Percentiles rank a stretch among this genome's conserved stretches.
These are phyloP conservation scores for Auxenochlorella pyrenoidosa DNA, from an alignment of 139 green algal species.

Conservation along the genomic window DNA sequence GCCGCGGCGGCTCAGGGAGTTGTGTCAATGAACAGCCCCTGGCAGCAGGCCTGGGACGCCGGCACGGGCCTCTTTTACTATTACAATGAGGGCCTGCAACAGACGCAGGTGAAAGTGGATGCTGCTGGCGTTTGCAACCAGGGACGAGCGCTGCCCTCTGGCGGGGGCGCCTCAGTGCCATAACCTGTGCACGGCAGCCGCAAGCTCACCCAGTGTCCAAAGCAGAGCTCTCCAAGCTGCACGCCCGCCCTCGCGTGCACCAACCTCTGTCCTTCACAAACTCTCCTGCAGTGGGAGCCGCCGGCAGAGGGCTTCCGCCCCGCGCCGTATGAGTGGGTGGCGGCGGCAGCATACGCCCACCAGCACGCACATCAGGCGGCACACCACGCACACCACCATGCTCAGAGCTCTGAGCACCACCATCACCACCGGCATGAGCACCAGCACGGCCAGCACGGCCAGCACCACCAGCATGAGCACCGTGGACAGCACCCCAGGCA, in stretches of 20 bases:
- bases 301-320: slow-evolving; percentile 43
- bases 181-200: too few relatives aligned
- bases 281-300: slow-evolving; percentile 57
- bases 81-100: slow-evolving; percentile 38
- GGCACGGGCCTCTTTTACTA: slow-evolving; percentile 38
- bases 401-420: neutral
- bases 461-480: neutral
- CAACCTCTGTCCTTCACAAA: too few relatives aligned
- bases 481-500: neutral
- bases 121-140: neutral
- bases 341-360: neutral
- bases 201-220: too few relatives aligned
- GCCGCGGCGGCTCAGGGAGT: neutral
- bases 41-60: slow-evolving; percentile 52
- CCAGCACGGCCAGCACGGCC: neutral
- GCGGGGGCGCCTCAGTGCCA: too few relatives aligned
- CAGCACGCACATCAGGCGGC: slow-evolving; percentile 10
- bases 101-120: neutral
- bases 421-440: neutral
- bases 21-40: slow-evolving; percentile 6
- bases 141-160: too few relatives aligned
- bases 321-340: slow-evolving; percentile 1
- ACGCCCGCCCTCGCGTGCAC: too few relatives aligned
- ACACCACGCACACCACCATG: neutral
- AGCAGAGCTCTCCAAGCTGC: too few relatives aligned